A percentile compares a stretch with the other conserved stretches of the same genome.
Evolutionary conservation across 257 asterid species (phyloP).

Genomic region (Vinca minor): DNA sequence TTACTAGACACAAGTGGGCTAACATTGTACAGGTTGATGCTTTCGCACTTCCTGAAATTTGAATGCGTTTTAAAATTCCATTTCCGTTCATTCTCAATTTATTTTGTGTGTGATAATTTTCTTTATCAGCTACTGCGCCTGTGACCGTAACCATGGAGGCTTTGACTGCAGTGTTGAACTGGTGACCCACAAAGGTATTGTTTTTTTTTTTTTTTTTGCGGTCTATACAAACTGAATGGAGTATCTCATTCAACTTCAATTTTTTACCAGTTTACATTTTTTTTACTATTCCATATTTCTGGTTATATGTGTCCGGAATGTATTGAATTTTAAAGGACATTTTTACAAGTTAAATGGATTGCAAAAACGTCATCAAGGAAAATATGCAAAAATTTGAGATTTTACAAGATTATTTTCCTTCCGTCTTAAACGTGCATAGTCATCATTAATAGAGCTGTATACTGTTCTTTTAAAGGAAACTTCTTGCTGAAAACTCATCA

Average conservation of each 20-base stretch:
- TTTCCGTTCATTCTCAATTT: conserved; percentile 2
- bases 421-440: too few species aligned
- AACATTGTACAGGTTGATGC: conserved; percentile 60
- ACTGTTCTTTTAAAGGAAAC: conserved; percentile 38
- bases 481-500: conserved; percentile 34
- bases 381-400: not conserved
- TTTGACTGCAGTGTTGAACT: conserved; percentile 84
- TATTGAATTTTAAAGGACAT: not conserved
- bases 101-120: conserved; percentile 4
- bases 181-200: conserved; percentile 65
- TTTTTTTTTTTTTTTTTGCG: too few species aligned
- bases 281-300: not conserved
- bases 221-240: conserved; percentile 1
- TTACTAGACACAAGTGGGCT: conserved; percentile 67
- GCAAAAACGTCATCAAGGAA: not conserved
- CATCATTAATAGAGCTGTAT: too few species aligned
- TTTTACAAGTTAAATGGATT: not conserved
- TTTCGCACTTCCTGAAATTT: conserved; percentile 3
- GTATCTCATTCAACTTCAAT: not conserved
- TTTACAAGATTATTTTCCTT: not conserved
- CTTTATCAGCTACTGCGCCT: conserved; percentile 61
- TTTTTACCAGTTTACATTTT: not conserved
- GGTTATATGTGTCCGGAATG: not conserved
- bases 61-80: not conserved
- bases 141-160: conserved; percentile 91